Evolutionary conservation across 441 rosid species (phyloP), one percentile per base, ranked within the genome.

Genomic region (Erysimum cheiri): DNA sequence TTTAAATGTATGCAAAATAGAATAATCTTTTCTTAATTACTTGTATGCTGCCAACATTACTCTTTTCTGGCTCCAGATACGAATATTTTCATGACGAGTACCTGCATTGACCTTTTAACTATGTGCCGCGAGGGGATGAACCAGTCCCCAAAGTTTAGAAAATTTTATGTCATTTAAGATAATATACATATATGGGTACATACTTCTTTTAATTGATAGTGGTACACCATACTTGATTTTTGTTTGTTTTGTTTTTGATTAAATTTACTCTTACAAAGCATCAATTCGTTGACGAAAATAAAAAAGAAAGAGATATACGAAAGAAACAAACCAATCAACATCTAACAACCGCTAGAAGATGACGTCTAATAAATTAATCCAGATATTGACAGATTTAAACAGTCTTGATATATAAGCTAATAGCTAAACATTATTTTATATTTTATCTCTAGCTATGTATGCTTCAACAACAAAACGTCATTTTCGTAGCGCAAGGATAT

Each of bases 261-360:
- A 47, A 22, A 22, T 24, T 19, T 26, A 24, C 53, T 33, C 14
- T 50, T 33, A 50, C 57, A 60, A 19, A 37, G 46, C 35, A 59
- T 73, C 67, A 49, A 12, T n/a, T 66, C 43, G 48, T 60, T 53
- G 69, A 67, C 41, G 36, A 24, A 40, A 19, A 41, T 10, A 35
- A 62, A 14, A 9, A 32, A 10, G 15, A n/a, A 24, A 33, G 9
- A 15, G 44, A 22, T 22, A 71, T 3, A 54, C 47, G 9, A 4
- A 61, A 47, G 49, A 58, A 47, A 19, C 36, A 40, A 67, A 60
- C 64, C 73, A 60, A 67, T 60, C 69, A 53, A 67, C 63, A 60
- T 67, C 68, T 33, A 53, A 19, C 73, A 74, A 26, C 69, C 28
- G 9, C 41, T 40, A 37, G 63, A 60, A 50, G 77, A 53, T 55